These are phyloP conservation scores for Penicillium psychrofluorescens DNA, from an alignment of 495 filamentous ascomycete genomes.

Conservation along the genomic window DNA sequence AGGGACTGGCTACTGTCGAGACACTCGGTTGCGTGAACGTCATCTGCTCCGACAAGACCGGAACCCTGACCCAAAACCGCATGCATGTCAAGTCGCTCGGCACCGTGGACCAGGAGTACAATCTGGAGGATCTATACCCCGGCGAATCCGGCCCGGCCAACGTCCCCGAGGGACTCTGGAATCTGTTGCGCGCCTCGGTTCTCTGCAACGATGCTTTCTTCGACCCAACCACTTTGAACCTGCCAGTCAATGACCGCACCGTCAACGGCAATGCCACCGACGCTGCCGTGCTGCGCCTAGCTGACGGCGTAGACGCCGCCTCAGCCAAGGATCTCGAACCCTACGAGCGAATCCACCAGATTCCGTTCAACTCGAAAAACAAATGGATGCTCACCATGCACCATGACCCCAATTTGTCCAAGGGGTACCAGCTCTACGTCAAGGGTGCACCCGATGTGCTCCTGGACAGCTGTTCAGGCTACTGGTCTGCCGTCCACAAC, in stretches of 20 bases:
- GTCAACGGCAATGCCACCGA: slow-evolving; percentile 70
- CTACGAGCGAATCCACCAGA: slow-evolving; percentile 55
- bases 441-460: slow-evolving; percentile 49
- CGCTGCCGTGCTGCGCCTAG: slow-evolving; percentile 59
- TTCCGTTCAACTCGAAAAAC: slow-evolving; percentile 74
- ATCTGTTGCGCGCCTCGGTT: slow-evolving; percentile 20
- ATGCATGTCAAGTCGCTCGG: slow-evolving; percentile 39
- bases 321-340: slow-evolving; percentile 27
- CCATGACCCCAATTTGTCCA: slow-evolving; percentile 4
- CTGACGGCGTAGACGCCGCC: slow-evolving; percentile 49
- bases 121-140: slow-evolving; percentile 12
- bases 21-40: slow-evolving; percentile 64
- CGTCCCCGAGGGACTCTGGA: slow-evolving; percentile 8
- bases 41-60: slow-evolving; percentile 68
- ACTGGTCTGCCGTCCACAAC: slow-evolving; percentile 29
- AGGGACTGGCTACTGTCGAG: slow-evolving; percentile 64
- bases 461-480: slow-evolving; percentile 34
- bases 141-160: slow-evolving; percentile 3
- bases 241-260: slow-evolving; percentile 46
- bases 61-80: slow-evolving; percentile 55
- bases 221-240: slow-evolving; percentile 47
- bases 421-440: slow-evolving; percentile 26
- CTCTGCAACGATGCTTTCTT: slow-evolving; percentile 68
- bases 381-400: slow-evolving; percentile 50
- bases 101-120: slow-evolving; percentile 26